Conservation (phyloP, 129 eudicot genomes). For the Pseudognaphalium luteoalbum region DNA sequence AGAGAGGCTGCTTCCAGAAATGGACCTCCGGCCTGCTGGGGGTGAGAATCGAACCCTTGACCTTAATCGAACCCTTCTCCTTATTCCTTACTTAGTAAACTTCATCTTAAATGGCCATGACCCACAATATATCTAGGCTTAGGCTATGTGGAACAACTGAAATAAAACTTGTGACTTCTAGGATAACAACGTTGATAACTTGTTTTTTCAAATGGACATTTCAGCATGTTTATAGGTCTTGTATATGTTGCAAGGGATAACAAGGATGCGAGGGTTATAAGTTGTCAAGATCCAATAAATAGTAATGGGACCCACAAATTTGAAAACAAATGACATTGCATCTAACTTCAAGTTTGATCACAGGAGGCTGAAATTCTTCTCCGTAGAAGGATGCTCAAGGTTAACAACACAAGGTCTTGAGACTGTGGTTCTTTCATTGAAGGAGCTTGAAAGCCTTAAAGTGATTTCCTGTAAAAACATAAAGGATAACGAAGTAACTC, state of each 20-base stretch:
- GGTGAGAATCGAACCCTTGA: too few relatives aligned
- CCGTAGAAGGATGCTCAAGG: conserved; percentile 78
- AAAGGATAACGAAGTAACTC: conserved; percentile 56
- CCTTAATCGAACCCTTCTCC: too few relatives aligned
- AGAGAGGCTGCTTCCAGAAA: too few relatives aligned
- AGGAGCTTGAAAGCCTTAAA: conserved; percentile 65
- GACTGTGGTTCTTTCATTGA: conserved; percentile 52
- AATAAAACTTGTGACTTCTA: background rate
- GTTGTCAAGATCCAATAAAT: background rate
- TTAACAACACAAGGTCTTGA: conserved; percentile 67
- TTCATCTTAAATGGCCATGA: too few relatives aligned
- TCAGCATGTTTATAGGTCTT: background rate
- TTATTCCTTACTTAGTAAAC: too few relatives aligned
- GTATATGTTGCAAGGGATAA: too few relatives aligned
- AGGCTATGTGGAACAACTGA: background rate
- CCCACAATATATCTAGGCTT: too few relatives aligned
- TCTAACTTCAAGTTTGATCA: conserved; percentile 5
- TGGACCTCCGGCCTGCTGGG: too few relatives aligned
- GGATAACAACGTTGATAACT: background rate
- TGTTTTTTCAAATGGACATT: background rate
- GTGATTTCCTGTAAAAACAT: conserved; percentile 74
- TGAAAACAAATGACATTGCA: background rate
- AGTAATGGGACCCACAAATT: conserved; percentile 1
- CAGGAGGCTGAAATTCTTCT: conserved; percentile 55
- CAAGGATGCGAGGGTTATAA: background rate